These are phyloP conservation scores for Globisporangium iwayamae DNA, from an alignment of 352 stramenopile species.

Conservation along the genomic window DNA sequence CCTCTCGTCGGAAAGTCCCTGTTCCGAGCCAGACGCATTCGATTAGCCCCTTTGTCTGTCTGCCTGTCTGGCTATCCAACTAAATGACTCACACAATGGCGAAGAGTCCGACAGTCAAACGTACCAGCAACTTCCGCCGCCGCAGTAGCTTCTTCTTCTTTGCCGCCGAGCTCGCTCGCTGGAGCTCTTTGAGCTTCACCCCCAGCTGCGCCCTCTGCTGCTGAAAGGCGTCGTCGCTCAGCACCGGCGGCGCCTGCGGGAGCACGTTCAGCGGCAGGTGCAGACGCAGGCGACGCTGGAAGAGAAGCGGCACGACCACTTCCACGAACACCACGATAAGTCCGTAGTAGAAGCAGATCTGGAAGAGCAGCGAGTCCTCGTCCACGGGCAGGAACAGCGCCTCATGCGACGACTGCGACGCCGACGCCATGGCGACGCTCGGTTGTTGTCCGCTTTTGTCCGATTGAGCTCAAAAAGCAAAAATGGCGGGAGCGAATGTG, in stretches of 20 bases:
- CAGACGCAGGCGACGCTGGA: slow-evolving; percentile 50
- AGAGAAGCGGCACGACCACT: slow-evolving; percentile 45
- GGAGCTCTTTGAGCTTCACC: slow-evolving; percentile 31
- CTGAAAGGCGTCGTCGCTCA: slow-evolving; percentile 39
- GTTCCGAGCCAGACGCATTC: background rate
- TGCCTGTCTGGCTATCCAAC: background rate
- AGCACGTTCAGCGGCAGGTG: slow-evolving; percentile 27
- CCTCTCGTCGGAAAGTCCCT: background rate
- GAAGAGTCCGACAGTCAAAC: background rate
- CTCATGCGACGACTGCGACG: background rate
- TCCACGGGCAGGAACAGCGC: slow-evolving; percentile 48
- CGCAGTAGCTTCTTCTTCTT: slow-evolving; percentile 7
- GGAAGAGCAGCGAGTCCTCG: slow-evolving; percentile 48
- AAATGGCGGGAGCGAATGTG: background rate
- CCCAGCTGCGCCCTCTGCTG: slow-evolving; percentile 36
- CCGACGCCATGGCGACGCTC: background rate
- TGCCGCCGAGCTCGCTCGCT: slow-evolving; percentile 14
- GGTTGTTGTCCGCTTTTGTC: background rate
- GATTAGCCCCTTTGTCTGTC: background rate
- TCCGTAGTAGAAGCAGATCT: slow-evolving; percentile 54
- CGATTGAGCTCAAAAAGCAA: background rate
- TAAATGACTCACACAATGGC: background rate
- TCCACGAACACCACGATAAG: slow-evolving; percentile 47
- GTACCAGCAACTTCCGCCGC: background rate
- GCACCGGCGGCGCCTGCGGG: slow-evolving; percentile 14